These are phyloP conservation scores for Pseudohalonectria lignicola DNA, from an alignment of 2,329 filamentous ascomycete genomes.

Conservation along the genomic window DNA sequence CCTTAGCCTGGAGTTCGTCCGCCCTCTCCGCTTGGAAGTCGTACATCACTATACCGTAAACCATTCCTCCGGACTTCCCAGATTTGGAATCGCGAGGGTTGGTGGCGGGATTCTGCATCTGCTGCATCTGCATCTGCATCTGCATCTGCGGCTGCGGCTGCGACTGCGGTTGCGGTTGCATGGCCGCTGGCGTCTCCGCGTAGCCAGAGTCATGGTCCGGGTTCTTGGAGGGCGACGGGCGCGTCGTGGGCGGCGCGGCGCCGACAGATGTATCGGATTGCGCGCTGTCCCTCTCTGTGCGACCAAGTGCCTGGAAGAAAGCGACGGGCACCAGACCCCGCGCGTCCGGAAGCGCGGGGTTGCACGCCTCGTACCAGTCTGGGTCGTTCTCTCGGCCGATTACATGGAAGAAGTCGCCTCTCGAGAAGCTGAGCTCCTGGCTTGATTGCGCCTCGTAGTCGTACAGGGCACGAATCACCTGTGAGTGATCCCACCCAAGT, in stretches of 20 bases:
- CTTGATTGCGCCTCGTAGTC: conserved; percentile 70
- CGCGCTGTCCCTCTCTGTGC: conserved; percentile 81
- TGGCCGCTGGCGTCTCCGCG: conserved; percentile 39
- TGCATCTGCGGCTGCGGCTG: conserved; percentile 12
- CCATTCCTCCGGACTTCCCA: conserved; percentile 63
- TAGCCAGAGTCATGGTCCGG: conserved; percentile 89
- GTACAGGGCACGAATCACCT: conserved; percentile 97
- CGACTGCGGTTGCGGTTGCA: conserved; percentile 15
- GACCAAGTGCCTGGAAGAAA: conserved; percentile 86
- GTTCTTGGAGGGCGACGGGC: conserved; percentile 40
- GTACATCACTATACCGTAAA: conserved; percentile 95
- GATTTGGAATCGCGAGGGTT: conserved; percentile 38
- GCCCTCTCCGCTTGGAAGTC: conserved; percentile 90
- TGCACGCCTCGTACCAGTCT: conserved; percentile 98
- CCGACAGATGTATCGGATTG: conserved; percentile 48
- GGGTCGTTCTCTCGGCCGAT: conserved; percentile 88
- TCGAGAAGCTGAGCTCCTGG: conserved; percentile 81
- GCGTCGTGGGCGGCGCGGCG: no score
- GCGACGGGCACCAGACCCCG: conserved; percentile 86
- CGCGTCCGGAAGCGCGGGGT: conserved; percentile 76
- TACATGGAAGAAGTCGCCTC: conserved; percentile 97
- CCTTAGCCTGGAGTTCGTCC: conserved; percentile 93
- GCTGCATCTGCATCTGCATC: conserved; percentile 11
- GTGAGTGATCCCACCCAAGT: no score
- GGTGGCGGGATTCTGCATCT: conserved; percentile 20